phyloP scores from a whole-genome alignment of 1,139 yeast species.

The Sugiyamaella sp. region DNA sequence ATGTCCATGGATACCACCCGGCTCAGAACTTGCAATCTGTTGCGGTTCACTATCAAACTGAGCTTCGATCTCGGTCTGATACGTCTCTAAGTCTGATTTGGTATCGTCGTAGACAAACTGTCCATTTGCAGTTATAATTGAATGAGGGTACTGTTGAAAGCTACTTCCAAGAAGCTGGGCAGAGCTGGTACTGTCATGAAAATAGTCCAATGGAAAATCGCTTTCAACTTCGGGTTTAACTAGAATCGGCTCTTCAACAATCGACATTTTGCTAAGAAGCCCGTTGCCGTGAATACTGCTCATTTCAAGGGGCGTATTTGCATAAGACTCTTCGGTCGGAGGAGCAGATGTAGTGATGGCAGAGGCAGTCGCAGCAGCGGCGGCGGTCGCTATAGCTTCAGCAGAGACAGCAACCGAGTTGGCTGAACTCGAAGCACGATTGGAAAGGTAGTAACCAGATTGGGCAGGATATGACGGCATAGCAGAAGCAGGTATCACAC shows the following conservation, averaged over 20 bases:
- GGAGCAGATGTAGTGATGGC: background rate
- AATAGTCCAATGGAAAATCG: constrained; percentile 40
- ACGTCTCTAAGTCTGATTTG: constrained; percentile 5
- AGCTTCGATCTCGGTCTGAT: constrained; percentile 11
- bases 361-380: background rate
- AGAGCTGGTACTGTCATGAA: constrained; percentile 24
- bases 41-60: constrained; percentile 6
- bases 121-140: constrained; percentile 1
- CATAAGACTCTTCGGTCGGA: constrained; percentile 1
- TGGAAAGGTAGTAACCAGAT: background rate
- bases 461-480: background rate
- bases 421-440: background rate
- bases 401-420: background rate
- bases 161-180: background rate
- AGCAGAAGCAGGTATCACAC: background rate
- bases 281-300: constrained; percentile 8
- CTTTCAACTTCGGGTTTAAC: constrained; percentile 31
- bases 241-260: constrained; percentile 25
- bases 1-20: background rate
- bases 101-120: constrained; percentile 3
- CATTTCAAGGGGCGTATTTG: background rate
- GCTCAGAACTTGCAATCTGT: background rate
- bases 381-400: background rate
- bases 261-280: constrained; percentile 1
- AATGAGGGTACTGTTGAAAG: background rate